Base-by-base conservation (phyloP, 805 yeast species). In the Yamadazyma phyllophila region DNA sequence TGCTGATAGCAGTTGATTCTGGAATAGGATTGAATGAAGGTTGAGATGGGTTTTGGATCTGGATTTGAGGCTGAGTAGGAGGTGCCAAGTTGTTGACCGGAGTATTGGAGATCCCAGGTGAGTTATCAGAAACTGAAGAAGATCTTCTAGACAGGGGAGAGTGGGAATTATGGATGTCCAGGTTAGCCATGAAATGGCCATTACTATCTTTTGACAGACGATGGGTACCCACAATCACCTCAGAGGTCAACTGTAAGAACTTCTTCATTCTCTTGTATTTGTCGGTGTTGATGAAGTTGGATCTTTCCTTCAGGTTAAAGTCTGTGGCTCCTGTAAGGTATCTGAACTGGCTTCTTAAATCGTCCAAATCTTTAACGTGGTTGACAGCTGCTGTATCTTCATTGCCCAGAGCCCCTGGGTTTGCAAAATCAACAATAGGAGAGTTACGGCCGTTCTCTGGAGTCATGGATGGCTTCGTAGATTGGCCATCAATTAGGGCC, bases 171-270 rank as follows among this genome's bases (percentile, higher is more conserved):
- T 36, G 35, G 26, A 34, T 32, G 29, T 34, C 45, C 39, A 33
- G 35, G 12, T 24, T 27, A 49, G 33, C 52, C 56, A 30, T 51
- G 47, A 15, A 29, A 12, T 31, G 24, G 24, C 10, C 29, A 9
- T 33, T 34, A 12, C 11, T 14, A 13, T 30, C 38, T 24, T 32
- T 37, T 2, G 17, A 8, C 72, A 70, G 73, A 51, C 92, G 69
- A 54, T 80, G 84, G 0, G 96, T 89, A 2, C 97, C 97, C 24
- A 90, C 75, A 16, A 88, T 73, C 1, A 89, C 77, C 61, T 87
- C 96, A 1, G 88, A 78, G 42, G 90, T 87, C 58, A 88, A 67
- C n/a, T 88, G 88, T 6, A 90, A 70, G 15, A 89, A 89, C 58
- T 90, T 87, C 54, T 82, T 82, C 68, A 81, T 75, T 46, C 89